Percentiles rank a stretch among this genome's conserved stretches.
phyloP scores from a whole-genome alignment of 106 monocot species.

The Dendrobium officinale region DNA sequence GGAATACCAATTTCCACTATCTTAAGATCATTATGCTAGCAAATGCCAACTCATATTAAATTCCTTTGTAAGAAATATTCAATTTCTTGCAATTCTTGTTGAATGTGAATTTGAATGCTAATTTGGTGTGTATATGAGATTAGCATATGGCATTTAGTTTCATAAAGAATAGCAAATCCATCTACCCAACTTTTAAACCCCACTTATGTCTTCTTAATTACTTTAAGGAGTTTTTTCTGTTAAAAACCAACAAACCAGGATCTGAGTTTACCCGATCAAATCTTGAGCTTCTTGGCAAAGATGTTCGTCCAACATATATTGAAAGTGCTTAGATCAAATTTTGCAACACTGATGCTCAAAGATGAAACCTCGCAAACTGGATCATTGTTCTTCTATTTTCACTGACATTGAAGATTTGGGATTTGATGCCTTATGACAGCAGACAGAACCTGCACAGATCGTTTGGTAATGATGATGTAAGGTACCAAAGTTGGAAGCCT shows the following conservation, averaged over 20 bases:
- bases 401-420: conserved; percentile 6
- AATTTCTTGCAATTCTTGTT: background rate
- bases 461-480: background rate
- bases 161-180: background rate
- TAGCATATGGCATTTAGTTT: background rate
- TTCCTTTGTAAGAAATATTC: background rate
- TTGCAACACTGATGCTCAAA: conserved; percentile 3
- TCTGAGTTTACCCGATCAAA: conserved; percentile 6
- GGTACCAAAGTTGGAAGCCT: background rate
- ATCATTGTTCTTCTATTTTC: conserved; percentile 7
- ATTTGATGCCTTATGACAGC: conserved; percentile 6
- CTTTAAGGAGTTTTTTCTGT: conserved; percentile 1
- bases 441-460: conserved; percentile 6
- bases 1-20: background rate
- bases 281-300: conserved; percentile 2
- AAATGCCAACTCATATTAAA: background rate
- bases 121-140: background rate
- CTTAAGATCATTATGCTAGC: background rate
- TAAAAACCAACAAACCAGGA: conserved; percentile 6
- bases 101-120: background rate
- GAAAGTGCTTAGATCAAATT: background rate
- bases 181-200: background rate
- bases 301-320: conserved; percentile 5
- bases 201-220: background rate
- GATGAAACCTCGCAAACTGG: conserved; percentile 7